Base-by-base conservation (phyloP, 805 yeast genomes). In the Kazachstania kunashirensis region DNA sequence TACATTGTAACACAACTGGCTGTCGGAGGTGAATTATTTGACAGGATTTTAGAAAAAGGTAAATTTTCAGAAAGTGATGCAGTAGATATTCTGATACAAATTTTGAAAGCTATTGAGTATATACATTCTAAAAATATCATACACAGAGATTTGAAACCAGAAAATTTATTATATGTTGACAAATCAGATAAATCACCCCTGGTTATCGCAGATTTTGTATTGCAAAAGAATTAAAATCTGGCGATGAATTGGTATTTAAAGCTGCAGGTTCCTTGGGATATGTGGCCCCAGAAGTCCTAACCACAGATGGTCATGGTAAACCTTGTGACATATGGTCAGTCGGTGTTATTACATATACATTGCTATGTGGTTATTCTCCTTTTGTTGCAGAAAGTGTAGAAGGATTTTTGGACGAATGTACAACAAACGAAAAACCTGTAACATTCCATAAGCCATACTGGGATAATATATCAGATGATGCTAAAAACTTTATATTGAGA, bases 251-350 rank as follows among this genome's bases (percentile, higher is more conserved):
- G 41, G 65, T 84, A 40, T 76, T 70, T 25, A 66, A 79, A 16
- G 78, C 83, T 29, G 95, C 95, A 0, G 97, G 97, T 1, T 83
- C 95, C 1, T 78, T 84, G 60, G 97, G 98, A 1, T 89, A 89
- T 58, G 96, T 95, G 25, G 97, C 97, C 0, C 98, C 98, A 1
- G 98, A 89, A 55, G 86, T 89, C 7, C 69, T 89, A 25, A 63
- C 77, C 28, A 77, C 82, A 10, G 66, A 68, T 28, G 97, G 96
- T 10, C 96, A 89, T 61, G 95, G 96, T 27, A 84, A 83, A 51
- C 89, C 96, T 1, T 89, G 96, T 62, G 98, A 89, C 57, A 73
- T 89, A 36, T 89, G 98, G 98, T 82, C 95, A 1, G 56, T 89
- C 24, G 98, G 98, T 27, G 94, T 89, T 6, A 84, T 89, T 31